Base-by-base conservation (phyloP, 2,329 filamentous ascomycete species). In the Fonsecaea multimorphosa region DNA sequence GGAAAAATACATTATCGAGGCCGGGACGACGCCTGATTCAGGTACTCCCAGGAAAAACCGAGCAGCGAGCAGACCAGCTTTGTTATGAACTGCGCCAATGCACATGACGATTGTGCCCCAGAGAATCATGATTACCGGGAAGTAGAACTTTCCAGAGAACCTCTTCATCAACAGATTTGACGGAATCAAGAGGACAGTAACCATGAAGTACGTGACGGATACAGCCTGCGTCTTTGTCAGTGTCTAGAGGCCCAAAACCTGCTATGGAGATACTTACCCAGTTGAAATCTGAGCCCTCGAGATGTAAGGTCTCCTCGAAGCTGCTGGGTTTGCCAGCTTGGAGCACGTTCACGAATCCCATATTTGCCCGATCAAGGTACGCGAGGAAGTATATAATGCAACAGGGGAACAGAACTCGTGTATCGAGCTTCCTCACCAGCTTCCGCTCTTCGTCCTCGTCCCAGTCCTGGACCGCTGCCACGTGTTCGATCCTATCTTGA, bases 121-220 rank as follows among this genome's bases (percentile, higher is more conserved):
- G 63, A 72, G 69, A 44, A 80, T 62, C 78, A 82, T 85, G 71
- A 85, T 83, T 64, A 74, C 77, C 4, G 83, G 82, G 32, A 86
- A 67, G 31, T 65, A 67, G 19, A 46, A 34, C 54, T 71, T 72
- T 2, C 61, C 70, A 22, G 65, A 68, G 32, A 71, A 51, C 38
- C 58, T 66, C 68, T 72, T 72, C 67, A 72, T 63, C 27, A 70
- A 40, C 11, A 72, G 65, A 46, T 66, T 71, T 27, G 69, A 69
- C 8, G 70, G 70, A 29, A 72, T 56, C 16, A 72, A 60, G 14
- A 69, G 54, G 8, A 65, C 65, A 14, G 70, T 72, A 24, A 71
- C 65, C 34, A 63, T 59, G 51, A 72, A 71, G 38, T 70, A 72
- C 27, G 70, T 65, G 44, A 71, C 65, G 16, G 70, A 71, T 22